Percentiles rank a stretch among this genome's conserved stretches.
Evolutionary conservation across 2,329 filamentous ascomycete genomes (phyloP).

Genomic region (Penicillium sp.): DNA sequence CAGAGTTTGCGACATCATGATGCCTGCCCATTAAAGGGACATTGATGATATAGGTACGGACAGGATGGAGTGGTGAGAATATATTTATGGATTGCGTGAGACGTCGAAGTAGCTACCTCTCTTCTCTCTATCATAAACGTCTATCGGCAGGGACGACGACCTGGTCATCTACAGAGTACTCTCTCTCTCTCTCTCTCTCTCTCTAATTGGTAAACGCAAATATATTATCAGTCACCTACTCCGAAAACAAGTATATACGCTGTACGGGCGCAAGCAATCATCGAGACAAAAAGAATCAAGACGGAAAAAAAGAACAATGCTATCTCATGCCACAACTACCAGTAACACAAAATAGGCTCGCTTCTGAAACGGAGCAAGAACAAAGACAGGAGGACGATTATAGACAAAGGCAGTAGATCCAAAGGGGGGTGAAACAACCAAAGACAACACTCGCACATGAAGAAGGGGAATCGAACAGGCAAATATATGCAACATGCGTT

Average conservation of each 20-base stretch:
- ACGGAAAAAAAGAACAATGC: slow-evolving; percentile 19
- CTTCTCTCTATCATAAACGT: too few relatives aligned
- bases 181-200: neutral
- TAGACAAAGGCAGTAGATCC: slow-evolving; percentile 28
- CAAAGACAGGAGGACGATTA: slow-evolving; percentile 21
- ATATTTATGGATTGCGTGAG: neutral
- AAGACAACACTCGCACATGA: slow-evolving; percentile 11
- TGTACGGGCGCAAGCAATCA: slow-evolving; percentile 10
- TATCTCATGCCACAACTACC: slow-evolving; percentile 27
- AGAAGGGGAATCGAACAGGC: slow-evolving; percentile 10
- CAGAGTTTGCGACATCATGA: neutral
- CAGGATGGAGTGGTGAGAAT: neutral
- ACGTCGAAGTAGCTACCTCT: neutral
- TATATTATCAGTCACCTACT: slow-evolving; percentile 8
- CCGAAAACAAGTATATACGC: slow-evolving; percentile 10
- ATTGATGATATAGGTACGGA: neutral
- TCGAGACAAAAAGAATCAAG: neutral
- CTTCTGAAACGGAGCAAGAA: slow-evolving; percentile 28
- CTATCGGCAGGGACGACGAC: too few relatives aligned
- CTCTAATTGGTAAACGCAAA: slow-evolving; percentile 2
- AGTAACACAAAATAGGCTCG: slow-evolving; percentile 19
- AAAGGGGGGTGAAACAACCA: slow-evolving; percentile 17
- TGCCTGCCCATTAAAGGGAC: neutral
- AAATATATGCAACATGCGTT: slow-evolving; percentile 26
- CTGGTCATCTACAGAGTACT: neutral